Evolutionary conservation across 1,284 basidiomycete genomes (phyloP), one percentile per base, ranked within the genome.

Genomic region (Ganoderma lingzhi): DNA sequence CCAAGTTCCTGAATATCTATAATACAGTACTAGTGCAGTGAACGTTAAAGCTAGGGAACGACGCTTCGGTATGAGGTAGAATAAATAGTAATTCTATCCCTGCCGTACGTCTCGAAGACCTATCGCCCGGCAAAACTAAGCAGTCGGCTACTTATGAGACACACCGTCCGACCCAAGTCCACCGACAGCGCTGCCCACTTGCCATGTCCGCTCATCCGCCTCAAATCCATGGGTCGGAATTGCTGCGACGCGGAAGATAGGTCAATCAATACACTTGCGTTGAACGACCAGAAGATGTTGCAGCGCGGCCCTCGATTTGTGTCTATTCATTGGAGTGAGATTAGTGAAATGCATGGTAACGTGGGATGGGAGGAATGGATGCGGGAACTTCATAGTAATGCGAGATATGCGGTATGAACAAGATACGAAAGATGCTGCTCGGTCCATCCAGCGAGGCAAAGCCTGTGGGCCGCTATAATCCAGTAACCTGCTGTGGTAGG

Each of bases 241-340:
- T 23, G 45, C 6, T 23, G n/a, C 23, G 48, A 2, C 9, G n/a
- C 10, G 10, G 48, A 28, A 2, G 3, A 12, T 12, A 28, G 12
- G 23, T 14, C 23, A 6, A 14, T 35, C 9, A 56, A 30, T 56
- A 32, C 23, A 56, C 53, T 8, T 56, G 53, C 32, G 58, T 35
- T 19, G 58, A 41, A 23, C 58, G 23, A 41, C 32, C 5, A 35
- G 30, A 28, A 32, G 23, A 60, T 14, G 67, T 59, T 35, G 53
- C 53, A 15, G 17, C 30, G 30, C 2, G 53, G 15, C 32, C 53
- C 4, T 56, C 53, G 53, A 30, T 19, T 56, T 32, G 45, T 39
- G 63, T 59, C 67, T 65, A 69, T 66, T 58, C 23, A 44, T 61
- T 30, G 56, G 10, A 56, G 53, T 8, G 28, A 32, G 30, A 56